Percentiles rank a stretch among this genome's conserved stretches.
Conservation (phyloP, 1,139 yeast species). For the Debaryomyces robertsiae region DNA sequence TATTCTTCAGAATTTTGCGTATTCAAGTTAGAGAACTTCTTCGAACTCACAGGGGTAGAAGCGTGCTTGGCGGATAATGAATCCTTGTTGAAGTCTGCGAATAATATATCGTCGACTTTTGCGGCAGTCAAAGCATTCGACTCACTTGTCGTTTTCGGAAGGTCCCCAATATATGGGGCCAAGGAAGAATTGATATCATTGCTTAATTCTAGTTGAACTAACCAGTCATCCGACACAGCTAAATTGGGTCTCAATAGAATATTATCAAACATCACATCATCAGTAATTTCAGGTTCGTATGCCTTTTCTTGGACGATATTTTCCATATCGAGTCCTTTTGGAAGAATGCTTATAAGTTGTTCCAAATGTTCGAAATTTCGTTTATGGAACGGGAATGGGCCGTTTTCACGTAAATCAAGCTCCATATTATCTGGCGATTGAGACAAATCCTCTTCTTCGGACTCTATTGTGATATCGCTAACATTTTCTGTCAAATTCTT, state of each 20-base stretch:
- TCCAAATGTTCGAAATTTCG: conserved; percentile 37
- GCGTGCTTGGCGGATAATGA: conserved; percentile 22
- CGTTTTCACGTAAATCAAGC: conserved; percentile 19
- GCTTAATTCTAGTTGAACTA: conserved; percentile 60
- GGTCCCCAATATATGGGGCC: conserved; percentile 29
- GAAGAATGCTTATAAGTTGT: conserved; percentile 35
- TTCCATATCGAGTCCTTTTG: conserved; percentile 34
- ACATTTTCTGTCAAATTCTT: conserved; percentile 27
- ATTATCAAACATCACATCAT: conserved; percentile 33
- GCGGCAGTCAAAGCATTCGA: conserved; percentile 27
- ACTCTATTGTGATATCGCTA: conserved; percentile 35
- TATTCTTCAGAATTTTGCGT: conserved; percentile 7
- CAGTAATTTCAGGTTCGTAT: conserved; percentile 61
- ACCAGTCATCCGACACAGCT: conserved; percentile 63
- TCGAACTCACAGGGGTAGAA: conserved; percentile 26
- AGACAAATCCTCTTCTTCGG: conserved; percentile 17
- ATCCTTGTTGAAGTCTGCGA: conserved; percentile 48
- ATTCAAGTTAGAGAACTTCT: conserved; percentile 15
- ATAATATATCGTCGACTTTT: conserved; percentile 54
- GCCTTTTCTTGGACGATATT: conserved; percentile 62
- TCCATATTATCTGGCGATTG: conserved; percentile 21
- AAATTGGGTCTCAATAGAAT: conserved; percentile 40
- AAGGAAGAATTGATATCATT: conserved; percentile 55
- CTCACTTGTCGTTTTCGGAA: conserved; percentile 5
- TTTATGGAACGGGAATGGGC: conserved; percentile 9